Conservation (phyloP, 2,329 filamentous ascomycete genomes). For the Cladophialophora yegresii region DNA sequence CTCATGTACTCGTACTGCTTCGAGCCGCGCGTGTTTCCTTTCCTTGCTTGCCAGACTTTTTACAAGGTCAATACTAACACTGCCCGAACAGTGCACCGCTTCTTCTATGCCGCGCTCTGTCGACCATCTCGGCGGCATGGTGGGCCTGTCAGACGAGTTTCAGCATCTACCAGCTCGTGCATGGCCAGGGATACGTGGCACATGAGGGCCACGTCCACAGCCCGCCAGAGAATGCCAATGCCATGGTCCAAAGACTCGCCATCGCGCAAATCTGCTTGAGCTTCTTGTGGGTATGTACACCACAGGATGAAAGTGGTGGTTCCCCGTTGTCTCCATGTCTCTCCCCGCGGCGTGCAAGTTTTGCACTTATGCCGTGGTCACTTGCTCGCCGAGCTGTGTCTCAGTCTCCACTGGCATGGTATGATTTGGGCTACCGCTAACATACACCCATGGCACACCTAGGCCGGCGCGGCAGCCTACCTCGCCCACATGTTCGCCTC, state of each 20-base stretch:
- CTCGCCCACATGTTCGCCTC: constrained; percentile 36
- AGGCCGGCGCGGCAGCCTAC: constrained; percentile 36
- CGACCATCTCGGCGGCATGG: constrained; percentile 68
- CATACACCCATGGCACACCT: constrained; percentile 38
- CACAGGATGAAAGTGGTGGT: constrained; percentile 28
- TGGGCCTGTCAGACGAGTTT: constrained; percentile 69
- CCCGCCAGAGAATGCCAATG: constrained; percentile 45
- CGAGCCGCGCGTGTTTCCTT: too few relatives aligned
- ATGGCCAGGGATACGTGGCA: constrained; percentile 42
- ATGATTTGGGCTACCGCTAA: not conserved
- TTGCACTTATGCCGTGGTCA: not conserved
- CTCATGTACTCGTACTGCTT: too few relatives aligned
- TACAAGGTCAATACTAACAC: not conserved
- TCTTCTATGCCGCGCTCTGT: constrained; percentile 70
- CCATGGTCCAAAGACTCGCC: constrained; percentile 19
- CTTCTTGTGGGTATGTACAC: constrained; percentile 38
- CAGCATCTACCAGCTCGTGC: constrained; percentile 48
- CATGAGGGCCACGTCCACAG: constrained; percentile 43
- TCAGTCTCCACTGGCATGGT: too few relatives aligned
- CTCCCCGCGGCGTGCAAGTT: not conserved
- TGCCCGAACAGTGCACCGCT: constrained; percentile 57
- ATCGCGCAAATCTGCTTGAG: constrained; percentile 33
- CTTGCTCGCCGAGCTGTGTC: not conserved
- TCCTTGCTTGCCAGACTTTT: not conserved
- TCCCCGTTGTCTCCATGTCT: not conserved